phyloP scores from a whole-genome alignment of 2,329 filamentous ascomycete species.

The Whalleya microplaca region DNA sequence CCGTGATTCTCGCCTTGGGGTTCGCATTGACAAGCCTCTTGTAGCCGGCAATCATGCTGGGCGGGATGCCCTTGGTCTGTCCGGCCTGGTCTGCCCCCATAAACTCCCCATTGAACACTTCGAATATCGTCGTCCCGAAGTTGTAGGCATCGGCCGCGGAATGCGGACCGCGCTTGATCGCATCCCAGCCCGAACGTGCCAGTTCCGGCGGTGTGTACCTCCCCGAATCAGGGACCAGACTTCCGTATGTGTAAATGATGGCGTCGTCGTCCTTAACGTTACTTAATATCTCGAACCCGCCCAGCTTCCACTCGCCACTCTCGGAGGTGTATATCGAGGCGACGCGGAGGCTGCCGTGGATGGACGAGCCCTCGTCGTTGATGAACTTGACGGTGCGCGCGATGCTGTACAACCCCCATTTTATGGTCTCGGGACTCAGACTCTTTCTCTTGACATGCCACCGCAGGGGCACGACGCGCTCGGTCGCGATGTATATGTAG shows the following conservation, averaged over 20 bases:
- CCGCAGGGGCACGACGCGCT: constrained; percentile 81
- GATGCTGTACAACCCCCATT: constrained; percentile 91
- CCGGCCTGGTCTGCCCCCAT: constrained; percentile 76
- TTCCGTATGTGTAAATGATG: constrained; percentile 90
- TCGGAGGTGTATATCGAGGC: constrained; percentile 92
- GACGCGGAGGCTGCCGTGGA: constrained; percentile 85
- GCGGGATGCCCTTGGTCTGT: constrained; percentile 84
- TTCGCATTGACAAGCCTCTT: constrained; percentile 87
- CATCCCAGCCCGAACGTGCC: constrained; percentile 85
- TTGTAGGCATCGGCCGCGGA: constrained; percentile 86
- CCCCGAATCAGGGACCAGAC: constrained; percentile 80
- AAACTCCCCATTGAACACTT: constrained; percentile 89
- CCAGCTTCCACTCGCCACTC: constrained; percentile 97
- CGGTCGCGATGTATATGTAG: constrained; percentile 95
- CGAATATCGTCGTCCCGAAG: constrained; percentile 81
- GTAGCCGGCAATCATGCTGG: constrained; percentile 88
- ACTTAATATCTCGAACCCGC: constrained; percentile 90
- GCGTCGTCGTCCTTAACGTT: constrained; percentile 96
- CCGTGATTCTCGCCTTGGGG: constrained; percentile 83
- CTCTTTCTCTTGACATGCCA: constrained; percentile 92
- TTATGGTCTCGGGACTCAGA: constrained; percentile 86
- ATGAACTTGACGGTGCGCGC: constrained; percentile 95
- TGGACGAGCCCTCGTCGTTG: constrained; percentile 88
- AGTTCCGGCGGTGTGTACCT: constrained; percentile 89
- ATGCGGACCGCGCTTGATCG: constrained; percentile 80